phyloP scores from a whole-genome alignment of 1,284 basidiomycete species.

The Earliella scabrosa region DNA sequence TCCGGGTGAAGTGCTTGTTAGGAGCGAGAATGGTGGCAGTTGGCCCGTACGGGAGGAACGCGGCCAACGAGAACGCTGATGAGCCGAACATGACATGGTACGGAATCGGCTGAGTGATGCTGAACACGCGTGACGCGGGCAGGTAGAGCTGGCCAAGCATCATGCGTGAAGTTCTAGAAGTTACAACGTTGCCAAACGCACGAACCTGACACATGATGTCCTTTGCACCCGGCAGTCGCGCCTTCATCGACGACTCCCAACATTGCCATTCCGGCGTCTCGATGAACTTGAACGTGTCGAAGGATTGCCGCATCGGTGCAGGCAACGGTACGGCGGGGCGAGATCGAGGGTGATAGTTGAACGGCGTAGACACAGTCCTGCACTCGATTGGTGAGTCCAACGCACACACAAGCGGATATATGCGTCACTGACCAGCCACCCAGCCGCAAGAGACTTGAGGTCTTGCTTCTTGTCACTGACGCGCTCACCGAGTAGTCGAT shows the following conservation, averaged over 20 bases:
- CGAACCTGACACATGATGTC: conserved; percentile 49
- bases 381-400: background rate
- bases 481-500: conserved; percentile 33
- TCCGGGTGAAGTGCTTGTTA: conserved; percentile 50
- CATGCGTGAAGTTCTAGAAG: too few relatives aligned
- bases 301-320: conserved; percentile 39
- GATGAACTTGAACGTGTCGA: conserved; percentile 41
- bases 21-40: conserved; percentile 40
- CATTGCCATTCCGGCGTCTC: conserved; percentile 54
- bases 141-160: conserved; percentile 46
- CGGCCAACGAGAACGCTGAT: conserved; percentile 55
- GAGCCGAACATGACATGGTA: conserved; percentile 67
- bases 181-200: background rate
- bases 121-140: conserved; percentile 61
- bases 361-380: conserved; percentile 58
- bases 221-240: conserved; percentile 43
- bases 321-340: conserved; percentile 62
- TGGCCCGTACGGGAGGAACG: conserved; percentile 63
- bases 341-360: conserved; percentile 69
- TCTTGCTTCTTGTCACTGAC: conserved; percentile 28
- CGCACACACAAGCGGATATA: background rate
- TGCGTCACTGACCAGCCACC: conserved; percentile 28
- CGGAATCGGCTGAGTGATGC: conserved; percentile 60
- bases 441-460: conserved; percentile 28
- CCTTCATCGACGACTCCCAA: conserved; percentile 48